Evolutionary conservation across 2,329 filamentous ascomycete genomes (phyloP).

Genomic region (Pyrenochaeta sp.): DNA sequence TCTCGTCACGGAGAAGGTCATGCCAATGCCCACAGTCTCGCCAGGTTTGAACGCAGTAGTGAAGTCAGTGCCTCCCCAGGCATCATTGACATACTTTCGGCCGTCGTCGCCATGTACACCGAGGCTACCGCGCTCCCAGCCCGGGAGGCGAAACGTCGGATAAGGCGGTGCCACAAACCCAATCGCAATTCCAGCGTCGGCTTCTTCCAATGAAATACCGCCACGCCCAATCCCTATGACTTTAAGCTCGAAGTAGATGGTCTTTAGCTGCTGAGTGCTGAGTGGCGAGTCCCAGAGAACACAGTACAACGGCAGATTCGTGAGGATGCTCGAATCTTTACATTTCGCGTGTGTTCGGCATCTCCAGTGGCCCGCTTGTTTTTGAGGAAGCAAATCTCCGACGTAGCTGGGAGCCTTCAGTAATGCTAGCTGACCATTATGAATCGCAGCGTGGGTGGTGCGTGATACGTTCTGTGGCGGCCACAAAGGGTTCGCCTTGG

Average conservation of each 20-base stretch:
- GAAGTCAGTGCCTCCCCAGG: conserved; percentile 75
- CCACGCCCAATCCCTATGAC: conserved; percentile 56
- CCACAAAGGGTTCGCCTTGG: conserved; percentile 65
- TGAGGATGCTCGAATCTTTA: conserved; percentile 69
- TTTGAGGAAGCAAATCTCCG: conserved; percentile 57
- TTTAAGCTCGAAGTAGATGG: conserved; percentile 75
- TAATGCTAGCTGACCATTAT: conserved; percentile 58
- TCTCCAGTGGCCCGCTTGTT: conserved; percentile 47
- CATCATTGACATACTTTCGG: conserved; percentile 76
- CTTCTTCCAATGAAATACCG: conserved; percentile 38
- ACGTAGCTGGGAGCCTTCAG: conserved; percentile 39
- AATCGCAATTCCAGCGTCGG: conserved; percentile 67
- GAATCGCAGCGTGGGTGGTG: conserved; percentile 57
- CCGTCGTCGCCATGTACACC: conserved; percentile 85
- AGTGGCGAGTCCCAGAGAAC: conserved; percentile 66
- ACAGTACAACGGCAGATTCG: conserved; percentile 73
- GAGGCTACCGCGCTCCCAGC: conserved; percentile 79
- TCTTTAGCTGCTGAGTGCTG: conserved; percentile 59
- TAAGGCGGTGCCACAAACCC: conserved; percentile 79
- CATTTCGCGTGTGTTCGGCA: conserved; percentile 55
- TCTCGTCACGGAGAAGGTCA: conserved; percentile 62
- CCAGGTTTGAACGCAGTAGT: conserved; percentile 68
- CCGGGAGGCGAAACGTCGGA: conserved; percentile 77
- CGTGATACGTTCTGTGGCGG: conserved; percentile 60
- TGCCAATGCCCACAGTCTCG: conserved; percentile 75